Percentiles rank a stretch among this genome's conserved stretches.
Conservation (phyloP, 2,329 filamentous ascomycete genomes). For the Botrytis squamosa region DNA sequence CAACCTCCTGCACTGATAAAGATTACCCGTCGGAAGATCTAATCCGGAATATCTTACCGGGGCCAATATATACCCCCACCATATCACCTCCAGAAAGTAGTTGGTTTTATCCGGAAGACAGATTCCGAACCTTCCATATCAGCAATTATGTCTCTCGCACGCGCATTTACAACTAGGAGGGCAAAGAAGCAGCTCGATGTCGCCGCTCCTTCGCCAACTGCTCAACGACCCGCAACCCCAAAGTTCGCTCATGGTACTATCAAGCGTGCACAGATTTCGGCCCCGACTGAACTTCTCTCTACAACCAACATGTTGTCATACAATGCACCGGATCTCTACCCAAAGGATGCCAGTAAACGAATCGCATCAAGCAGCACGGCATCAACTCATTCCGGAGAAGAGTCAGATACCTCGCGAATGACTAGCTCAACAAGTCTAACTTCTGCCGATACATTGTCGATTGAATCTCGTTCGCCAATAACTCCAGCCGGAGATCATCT, state of each 20-base stretch:
- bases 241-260: constrained; percentile 34
- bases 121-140: constrained; percentile 27
- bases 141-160: constrained; percentile 55
- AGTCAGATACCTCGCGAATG: constrained; percentile 63
- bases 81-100: constrained; percentile 16
- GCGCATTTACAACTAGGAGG: constrained; percentile 68
- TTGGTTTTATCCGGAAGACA: constrained; percentile 21
- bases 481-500: constrained; percentile 61
- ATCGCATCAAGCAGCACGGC: constrained; percentile 23
- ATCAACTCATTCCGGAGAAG: constrained; percentile 55
- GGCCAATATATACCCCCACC: constrained; percentile 27
- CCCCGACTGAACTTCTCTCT: constrained; percentile 80
- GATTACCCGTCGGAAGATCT: constrained; percentile 26
- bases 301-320: constrained; percentile 97
- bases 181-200: constrained; percentile 49
- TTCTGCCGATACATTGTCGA: constrained; percentile 47
- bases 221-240: constrained; percentile 35
- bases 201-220: constrained; percentile 26
- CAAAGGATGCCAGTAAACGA: constrained; percentile 19
- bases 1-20: constrained; percentile 6
- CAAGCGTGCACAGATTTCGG: constrained; percentile 71
- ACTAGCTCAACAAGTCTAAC: constrained; percentile 45
- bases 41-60: constrained; percentile 25
- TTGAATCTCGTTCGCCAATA: constrained; percentile 42
- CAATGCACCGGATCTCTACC: constrained; percentile 80